Base-by-base conservation (phyloP, 1,139 yeast genomes). In the Sugiyamaella castrensis region DNA sequence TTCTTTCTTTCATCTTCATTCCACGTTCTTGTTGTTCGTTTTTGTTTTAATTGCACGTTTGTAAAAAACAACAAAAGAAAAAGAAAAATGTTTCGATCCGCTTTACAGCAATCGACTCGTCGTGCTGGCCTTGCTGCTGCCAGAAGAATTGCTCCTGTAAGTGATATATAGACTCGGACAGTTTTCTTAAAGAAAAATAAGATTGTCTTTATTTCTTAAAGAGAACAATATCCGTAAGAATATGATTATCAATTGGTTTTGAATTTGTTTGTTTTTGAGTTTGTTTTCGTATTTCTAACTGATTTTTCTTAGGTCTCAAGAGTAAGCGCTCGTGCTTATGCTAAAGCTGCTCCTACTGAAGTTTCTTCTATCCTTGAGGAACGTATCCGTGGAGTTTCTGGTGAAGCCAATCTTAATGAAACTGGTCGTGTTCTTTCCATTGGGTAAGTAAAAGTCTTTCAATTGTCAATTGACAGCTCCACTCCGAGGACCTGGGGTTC, bases 281-380 rank as follows among this genome's bases (percentile, higher is more conserved):
- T 37, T 30, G n/a, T 37, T 9, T 15, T 29, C 24, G 5, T 3
- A 16, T 30, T n/a, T 27, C 42, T 43, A 37, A 37, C 42, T 4
- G 24, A n/a, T n/a, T 16, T 32, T 26, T 8, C 2, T 5, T 37
- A 43, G 46, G 46, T 43, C 32, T 37, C 40, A 26, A 40, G 46
- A 30, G 46, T 43, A 15, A 37, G 32, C 26, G 59, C 63, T 56
- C 68, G 85, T 68, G 84, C 95, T 75, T 87, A 81, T 71, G 97
- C 98, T 71, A 94, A 92, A 84, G 95, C 98, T 69, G 91, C 95
- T 66, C 98, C 99, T 72, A 92, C 98, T 65, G 99, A 94, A 80
- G 98, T 94, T 64, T 89, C 98, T 64, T 88, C 98, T 57, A 92
- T 94, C 77, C 84, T 94, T 71, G 98, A 94, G 80, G 96, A 92